Evolutionary conservation across 2,329 filamentous ascomycete genomes (phyloP), one percentile per base, ranked within the genome.

Genomic region (Aaosphaeria pasadenensis): DNA sequence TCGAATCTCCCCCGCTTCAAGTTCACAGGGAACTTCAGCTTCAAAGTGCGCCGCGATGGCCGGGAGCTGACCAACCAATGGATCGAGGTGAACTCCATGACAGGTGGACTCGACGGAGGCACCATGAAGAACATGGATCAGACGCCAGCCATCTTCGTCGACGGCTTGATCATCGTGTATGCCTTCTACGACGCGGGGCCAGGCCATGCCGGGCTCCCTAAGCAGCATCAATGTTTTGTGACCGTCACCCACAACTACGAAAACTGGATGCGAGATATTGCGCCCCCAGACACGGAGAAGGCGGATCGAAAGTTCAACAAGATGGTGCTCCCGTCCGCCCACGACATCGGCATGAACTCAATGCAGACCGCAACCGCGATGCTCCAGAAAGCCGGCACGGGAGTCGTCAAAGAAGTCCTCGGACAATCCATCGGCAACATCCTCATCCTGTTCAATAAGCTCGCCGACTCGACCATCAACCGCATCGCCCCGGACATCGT

Each of bases 301-400:
- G 71, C 73, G 17, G 60, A 68, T 13, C 68, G 70, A 30, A 71
- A 71, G 0, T 77, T 79, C 56, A 54, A 62, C 7, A 66, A 63
- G 7, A 64, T 78, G 46, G 74, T 78, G 1, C 67, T 79, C 1
- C 74, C 77, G 0, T 66, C 71, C 1, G 64, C 72, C 0, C 77
- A 79, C 57, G 77, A 79, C 51, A 71, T 74, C 11, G 77, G 77
- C 29, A 79, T 79, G 77, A 79, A 79, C 60, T 76, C 66, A 58
- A 75, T 79, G 75, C 56, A 71, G 6, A 75, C 63, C 43, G 64
- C 68, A 28, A 55, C 69, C 29, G 64, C 66, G 0, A 61, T 79
- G 1, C 64, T 79, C 6, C 54, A 63, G 9, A 68, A 72, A 30
- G 62, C 64, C 0, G 66, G 64, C 4, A 63, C 63, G 11, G 56